Evolutionary conservation across 805 yeast species (phyloP).

Genomic region (Starmerella davenportii): DNA sequence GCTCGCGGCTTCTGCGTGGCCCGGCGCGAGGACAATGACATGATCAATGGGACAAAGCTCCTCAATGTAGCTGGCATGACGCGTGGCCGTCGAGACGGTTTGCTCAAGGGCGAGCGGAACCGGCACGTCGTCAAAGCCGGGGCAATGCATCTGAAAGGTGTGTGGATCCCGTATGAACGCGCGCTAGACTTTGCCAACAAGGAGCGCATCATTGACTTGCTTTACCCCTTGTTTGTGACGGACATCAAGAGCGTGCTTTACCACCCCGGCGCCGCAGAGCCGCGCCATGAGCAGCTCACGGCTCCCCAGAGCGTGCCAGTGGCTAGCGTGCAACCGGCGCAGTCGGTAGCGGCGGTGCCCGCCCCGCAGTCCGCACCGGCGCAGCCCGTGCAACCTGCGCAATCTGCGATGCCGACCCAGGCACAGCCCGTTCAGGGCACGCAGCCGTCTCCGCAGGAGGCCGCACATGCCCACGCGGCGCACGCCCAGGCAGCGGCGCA

Average conservation of each 20-base stretch:
- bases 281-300: neutral
- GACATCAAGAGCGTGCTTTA: slow-evolving; percentile 38
- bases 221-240: slow-evolving; percentile 53
- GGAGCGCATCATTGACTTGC: slow-evolving; percentile 50
- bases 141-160: slow-evolving; percentile 75
- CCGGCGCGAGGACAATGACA: slow-evolving; percentile 66
- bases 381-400: slow-evolving; percentile 5
- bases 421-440: slow-evolving; percentile 8
- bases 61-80: slow-evolving; percentile 76
- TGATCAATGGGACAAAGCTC: slow-evolving; percentile 72
- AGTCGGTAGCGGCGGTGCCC: neutral
- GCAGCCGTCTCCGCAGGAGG: slow-evolving; percentile 13
- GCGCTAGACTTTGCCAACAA: slow-evolving; percentile 67
- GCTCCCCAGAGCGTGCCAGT: slow-evolving; percentile 3
- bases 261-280: slow-evolving; percentile 18
- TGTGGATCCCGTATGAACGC: slow-evolving; percentile 76
- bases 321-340: neutral
- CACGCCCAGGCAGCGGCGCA: slow-evolving; percentile 12
- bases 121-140: slow-evolving; percentile 75
- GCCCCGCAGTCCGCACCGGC: slow-evolving; percentile 3
- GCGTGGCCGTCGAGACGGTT: slow-evolving; percentile 72
- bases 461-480: slow-evolving; percentile 4
- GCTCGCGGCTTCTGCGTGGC: slow-evolving; percentile 67
- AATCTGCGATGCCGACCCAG: too few relatives aligned
- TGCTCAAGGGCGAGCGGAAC: slow-evolving; percentile 55